These are phyloP conservation scores for Acanthamoeba triangularis DNA, from an alignment of 208 protist genomes.

Conservation along the genomic window DNA sequence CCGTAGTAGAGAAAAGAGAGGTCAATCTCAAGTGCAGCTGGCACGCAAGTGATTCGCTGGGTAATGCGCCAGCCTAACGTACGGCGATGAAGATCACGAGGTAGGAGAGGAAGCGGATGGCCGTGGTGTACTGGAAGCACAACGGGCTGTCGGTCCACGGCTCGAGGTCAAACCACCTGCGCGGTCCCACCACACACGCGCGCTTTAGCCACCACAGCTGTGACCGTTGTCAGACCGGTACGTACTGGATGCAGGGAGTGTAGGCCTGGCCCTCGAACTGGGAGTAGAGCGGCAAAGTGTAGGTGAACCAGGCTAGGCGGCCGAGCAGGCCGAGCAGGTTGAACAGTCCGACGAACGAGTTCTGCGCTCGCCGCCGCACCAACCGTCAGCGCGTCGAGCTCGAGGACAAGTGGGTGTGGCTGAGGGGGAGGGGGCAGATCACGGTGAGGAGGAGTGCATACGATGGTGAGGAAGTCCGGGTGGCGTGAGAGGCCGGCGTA, in stretches of 20 bases:
- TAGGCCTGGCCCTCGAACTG: background rate
- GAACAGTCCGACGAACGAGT: slow-evolving; percentile 17
- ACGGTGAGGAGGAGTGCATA: background rate
- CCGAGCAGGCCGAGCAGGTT: slow-evolving; percentile 1
- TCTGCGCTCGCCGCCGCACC: background rate
- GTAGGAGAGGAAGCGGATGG: slow-evolving; percentile 12
- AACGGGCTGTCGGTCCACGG: background rate
- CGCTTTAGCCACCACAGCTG: background rate
- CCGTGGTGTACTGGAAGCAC: slow-evolving; percentile 7
- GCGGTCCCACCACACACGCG: background rate
- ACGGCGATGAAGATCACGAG: slow-evolving; percentile 18
- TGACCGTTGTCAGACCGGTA: background rate
- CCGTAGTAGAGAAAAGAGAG: background rate
- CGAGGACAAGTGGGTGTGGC: background rate
- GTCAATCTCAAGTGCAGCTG: no score
- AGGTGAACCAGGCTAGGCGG: background rate
- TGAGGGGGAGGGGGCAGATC: background rate
- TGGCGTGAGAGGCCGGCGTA: background rate
- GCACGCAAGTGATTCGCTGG: background rate
- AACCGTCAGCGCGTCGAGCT: background rate
- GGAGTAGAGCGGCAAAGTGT: background rate
- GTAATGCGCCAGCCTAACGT: background rate
- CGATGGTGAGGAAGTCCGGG: background rate
- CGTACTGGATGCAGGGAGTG: background rate
- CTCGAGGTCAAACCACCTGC: background rate